A percentile compares a stretch with the other conserved stretches of the same genome.
These are phyloP conservation scores for Clarireedia paspali DNA, from an alignment of 2,329 filamentous ascomycete genomes.

Conservation along the genomic window DNA sequence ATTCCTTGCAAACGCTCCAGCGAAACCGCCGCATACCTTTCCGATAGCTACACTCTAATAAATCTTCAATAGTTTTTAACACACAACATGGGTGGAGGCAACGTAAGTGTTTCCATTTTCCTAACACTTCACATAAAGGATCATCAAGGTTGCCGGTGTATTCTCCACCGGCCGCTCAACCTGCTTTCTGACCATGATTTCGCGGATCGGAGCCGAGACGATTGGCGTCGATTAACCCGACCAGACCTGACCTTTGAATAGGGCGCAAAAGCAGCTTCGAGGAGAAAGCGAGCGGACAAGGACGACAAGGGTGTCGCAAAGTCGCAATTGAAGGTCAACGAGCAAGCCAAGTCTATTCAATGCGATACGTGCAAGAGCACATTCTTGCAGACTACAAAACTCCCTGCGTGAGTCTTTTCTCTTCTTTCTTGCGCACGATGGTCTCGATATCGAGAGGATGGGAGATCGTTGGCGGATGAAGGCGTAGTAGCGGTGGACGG, in stretches of 20 bases:
- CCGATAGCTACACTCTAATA: too few species aligned
- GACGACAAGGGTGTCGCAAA: constrained; percentile 42
- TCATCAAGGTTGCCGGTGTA: neutral
- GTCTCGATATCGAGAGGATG: too few species aligned
- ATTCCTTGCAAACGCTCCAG: too few species aligned
- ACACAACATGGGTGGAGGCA: constrained; percentile 14
- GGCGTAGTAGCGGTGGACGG: neutral
- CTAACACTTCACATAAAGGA: neutral
- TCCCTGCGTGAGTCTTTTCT: constrained; percentile 49
- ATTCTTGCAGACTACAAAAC: constrained; percentile 71
- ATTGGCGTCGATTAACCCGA: neutral
- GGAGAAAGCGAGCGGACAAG: constrained; percentile 47
- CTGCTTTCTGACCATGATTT: neutral
- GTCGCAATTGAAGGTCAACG: constrained; percentile 65
- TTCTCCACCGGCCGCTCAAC: neutral
- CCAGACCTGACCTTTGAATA: constrained; percentile 21
- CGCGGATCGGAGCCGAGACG: neutral
- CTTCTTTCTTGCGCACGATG: neutral
- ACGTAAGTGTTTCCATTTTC: constrained; percentile 3
- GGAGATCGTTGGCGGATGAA: too few species aligned
- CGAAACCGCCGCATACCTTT: too few species aligned
- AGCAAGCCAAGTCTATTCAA: constrained; percentile 66
- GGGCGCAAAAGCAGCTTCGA: constrained; percentile 62
- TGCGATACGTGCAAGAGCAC: constrained; percentile 71
- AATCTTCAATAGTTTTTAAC: neutral